Conservation (phyloP, 768 basidiomycete genomes). For the Tricholoma matsutake region DNA sequence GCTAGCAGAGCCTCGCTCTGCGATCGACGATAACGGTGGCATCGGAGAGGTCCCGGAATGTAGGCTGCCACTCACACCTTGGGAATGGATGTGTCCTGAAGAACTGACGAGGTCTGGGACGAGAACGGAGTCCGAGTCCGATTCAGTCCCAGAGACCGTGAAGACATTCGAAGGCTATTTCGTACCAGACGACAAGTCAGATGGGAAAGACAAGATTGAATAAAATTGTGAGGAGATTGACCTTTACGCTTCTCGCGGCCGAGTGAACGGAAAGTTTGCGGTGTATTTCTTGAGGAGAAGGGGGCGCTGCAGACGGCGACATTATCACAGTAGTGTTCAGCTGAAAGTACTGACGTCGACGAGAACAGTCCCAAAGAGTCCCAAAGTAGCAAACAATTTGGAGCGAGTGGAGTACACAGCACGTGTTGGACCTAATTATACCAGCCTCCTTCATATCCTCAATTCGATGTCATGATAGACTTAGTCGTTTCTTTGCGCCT, state of each 20-base stretch:
- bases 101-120: slow-evolving; percentile 49
- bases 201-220: slow-evolving; percentile 2
- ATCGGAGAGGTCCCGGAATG: slow-evolving; percentile 33
- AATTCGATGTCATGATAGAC: too few relatives aligned
- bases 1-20: slow-evolving; percentile 66
- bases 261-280: slow-evolving; percentile 82
- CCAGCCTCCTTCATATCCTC: too few relatives aligned
- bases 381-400: background rate
- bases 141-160: slow-evolving; percentile 70
- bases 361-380: background rate
- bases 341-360: slow-evolving; percentile 1
- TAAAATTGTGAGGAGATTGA: slow-evolving; percentile 20
- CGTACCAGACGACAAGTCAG: slow-evolving; percentile 9
- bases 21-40: slow-evolving; percentile 71
- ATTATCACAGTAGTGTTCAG: slow-evolving; percentile 16
- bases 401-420: background rate
- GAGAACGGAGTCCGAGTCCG: slow-evolving; percentile 78
- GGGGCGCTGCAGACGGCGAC: slow-evolving; percentile 54
- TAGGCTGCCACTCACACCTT: slow-evolving; percentile 18
- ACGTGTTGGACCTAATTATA: background rate
- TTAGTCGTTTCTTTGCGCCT: background rate
- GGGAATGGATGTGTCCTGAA: slow-evolving; percentile 28
- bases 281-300: slow-evolving; percentile 82
- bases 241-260: slow-evolving; percentile 50
- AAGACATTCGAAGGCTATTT: slow-evolving; percentile 19